phyloP scores from a whole-genome alignment of 1,284 basidiomycete genomes.

The Anthracocystis setariae region DNA sequence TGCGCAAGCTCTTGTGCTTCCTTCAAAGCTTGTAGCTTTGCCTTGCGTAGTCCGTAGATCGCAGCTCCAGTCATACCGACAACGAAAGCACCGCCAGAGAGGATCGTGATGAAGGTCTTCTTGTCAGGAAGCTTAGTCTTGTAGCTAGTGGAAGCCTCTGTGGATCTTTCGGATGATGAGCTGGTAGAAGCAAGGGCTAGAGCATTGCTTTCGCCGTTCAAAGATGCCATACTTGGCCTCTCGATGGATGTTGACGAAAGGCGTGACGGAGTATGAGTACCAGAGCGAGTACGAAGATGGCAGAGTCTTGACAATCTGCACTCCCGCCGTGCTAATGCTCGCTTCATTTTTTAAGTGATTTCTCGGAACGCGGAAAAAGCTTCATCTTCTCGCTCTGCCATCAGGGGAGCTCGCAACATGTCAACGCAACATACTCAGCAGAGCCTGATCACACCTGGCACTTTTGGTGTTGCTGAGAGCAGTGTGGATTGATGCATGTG shows the following conservation, averaged over 20 bases:
- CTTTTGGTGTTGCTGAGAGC: no score
- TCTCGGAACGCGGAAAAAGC: constrained; percentile 31
- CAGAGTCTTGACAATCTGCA: not conserved
- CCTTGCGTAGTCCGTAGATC: constrained; percentile 44
- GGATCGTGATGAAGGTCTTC: constrained; percentile 48
- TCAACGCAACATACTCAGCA: no score
- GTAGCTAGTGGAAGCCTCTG: constrained; percentile 34
- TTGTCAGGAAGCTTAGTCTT: constrained; percentile 34
- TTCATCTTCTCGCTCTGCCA: not conserved
- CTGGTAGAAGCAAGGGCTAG: not conserved
- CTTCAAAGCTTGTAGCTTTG: constrained; percentile 33
- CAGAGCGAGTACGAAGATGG: not conserved
- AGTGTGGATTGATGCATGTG: not conserved
- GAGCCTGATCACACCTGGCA: no score
- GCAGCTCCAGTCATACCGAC: constrained; percentile 42
- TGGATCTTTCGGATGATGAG: not conserved
- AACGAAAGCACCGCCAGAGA: constrained; percentile 42
- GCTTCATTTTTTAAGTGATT: not conserved
- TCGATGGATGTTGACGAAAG: not conserved
- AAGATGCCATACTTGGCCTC: constrained; percentile 15
- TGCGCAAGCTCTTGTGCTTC: constrained; percentile 37
- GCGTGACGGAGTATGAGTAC: not conserved
- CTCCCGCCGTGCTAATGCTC: not conserved
- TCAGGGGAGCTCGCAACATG: no score
- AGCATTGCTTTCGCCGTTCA: not conserved